phyloP scores from a whole-genome alignment of 176 grass and related monocot genomes.

The Ananas comosus region DNA sequence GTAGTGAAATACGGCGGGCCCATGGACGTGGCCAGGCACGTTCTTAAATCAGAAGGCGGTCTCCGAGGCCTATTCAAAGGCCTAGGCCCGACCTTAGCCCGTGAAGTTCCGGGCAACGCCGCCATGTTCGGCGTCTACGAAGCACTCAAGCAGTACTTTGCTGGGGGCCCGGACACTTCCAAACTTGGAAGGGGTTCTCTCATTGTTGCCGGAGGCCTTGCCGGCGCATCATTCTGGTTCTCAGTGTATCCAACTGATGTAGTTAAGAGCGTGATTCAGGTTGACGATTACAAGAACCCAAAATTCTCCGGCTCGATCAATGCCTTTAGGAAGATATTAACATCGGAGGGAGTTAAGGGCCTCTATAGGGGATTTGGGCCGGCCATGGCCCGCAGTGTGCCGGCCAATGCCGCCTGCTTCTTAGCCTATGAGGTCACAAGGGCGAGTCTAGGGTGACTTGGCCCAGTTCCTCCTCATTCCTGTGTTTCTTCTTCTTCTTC shows the following conservation, averaged over 20 bases:
- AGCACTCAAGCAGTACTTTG: constrained; percentile 41
- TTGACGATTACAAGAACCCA: constrained; percentile 74
- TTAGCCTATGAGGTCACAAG: constrained; percentile 63
- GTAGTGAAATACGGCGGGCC: constrained; percentile 65
- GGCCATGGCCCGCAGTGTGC: constrained; percentile 74
- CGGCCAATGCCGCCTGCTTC: constrained; percentile 74
- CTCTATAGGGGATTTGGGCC: constrained; percentile 76
- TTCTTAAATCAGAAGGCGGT: constrained; percentile 53
- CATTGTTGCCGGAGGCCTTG: constrained; percentile 53
- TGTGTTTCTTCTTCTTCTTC: background rate
- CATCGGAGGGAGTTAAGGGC: constrained; percentile 56
- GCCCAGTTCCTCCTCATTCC: background rate
- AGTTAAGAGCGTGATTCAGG: constrained; percentile 84
- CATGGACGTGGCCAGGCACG: constrained; percentile 65
- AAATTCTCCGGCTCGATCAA: constrained; percentile 56
- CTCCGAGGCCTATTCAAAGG: constrained; percentile 56
- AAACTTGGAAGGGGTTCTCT: constrained; percentile 44
- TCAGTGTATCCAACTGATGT: constrained; percentile 72
- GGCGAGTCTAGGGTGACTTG: constrained; percentile 51
- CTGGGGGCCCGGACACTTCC: constrained; percentile 56
- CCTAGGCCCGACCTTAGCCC: constrained; percentile 47
- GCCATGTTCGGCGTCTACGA: constrained; percentile 80
- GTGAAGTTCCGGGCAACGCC: constrained; percentile 75
- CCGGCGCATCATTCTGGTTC: constrained; percentile 64
- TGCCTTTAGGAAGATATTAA: constrained; percentile 67